Percentiles rank a stretch among this genome's conserved stretches.
phyloP scores from a whole-genome alignment of 495 filamentous ascomycete genomes.

The Penicillium silybi region DNA sequence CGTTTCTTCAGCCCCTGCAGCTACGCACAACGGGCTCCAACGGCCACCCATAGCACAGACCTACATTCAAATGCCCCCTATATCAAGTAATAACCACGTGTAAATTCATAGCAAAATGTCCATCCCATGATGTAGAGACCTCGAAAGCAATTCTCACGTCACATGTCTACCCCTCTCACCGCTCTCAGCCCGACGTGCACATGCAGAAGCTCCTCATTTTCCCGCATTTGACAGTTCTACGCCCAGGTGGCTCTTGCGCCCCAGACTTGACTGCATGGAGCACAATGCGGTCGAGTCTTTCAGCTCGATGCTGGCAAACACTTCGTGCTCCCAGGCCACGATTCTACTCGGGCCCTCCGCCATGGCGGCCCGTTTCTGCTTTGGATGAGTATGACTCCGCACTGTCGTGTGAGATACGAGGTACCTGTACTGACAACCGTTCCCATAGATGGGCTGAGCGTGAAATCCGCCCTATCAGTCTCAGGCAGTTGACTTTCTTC shows the following conservation, averaged over 20 bases:
- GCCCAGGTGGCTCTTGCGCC: neutral
- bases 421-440: neutral
- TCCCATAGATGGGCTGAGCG: constrained; percentile 84
- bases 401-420: neutral
- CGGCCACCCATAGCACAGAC: neutral
- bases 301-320: constrained; percentile 30
- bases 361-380: constrained; percentile 78
- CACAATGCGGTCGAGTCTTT: constrained; percentile 36
- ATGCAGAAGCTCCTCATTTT: constrained; percentile 3
- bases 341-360: constrained; percentile 44
- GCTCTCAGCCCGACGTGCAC: constrained; percentile 8
- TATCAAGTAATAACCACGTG: neutral
- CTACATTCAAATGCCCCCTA: neutral
- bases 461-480: constrained; percentile 79
- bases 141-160: neutral
- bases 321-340: constrained; percentile 19
- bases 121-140: neutral
- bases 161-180: constrained; percentile 7
- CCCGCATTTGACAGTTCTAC: neutral
- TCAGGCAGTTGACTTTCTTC: constrained; percentile 93
- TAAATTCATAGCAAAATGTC: neutral
- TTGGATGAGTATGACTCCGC: constrained; percentile 71
- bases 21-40: neutral
- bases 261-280: constrained; percentile 20
- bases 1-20: neutral